Conservation (phyloP, 139 green algal genomes). For the Chlamydomonas applanata region DNA sequence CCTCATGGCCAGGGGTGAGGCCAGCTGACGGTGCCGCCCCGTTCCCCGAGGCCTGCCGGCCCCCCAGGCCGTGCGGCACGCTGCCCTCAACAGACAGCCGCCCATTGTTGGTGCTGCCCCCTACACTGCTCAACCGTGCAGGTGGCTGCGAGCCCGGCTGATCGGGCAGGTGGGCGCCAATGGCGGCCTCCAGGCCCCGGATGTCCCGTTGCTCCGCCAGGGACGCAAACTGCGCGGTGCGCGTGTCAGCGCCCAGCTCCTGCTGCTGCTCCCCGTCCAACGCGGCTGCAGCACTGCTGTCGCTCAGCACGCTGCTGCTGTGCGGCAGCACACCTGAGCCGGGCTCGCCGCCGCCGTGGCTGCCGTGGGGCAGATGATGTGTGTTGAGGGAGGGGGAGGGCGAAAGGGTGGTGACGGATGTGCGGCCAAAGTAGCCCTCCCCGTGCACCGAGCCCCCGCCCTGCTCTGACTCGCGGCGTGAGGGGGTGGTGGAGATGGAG, state of each 20-base stretch:
- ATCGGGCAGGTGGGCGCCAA: slow-evolving; percentile 13
- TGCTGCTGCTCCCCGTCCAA: slow-evolving; percentile 13
- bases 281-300: background rate
- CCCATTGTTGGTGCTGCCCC: too few relatives aligned
- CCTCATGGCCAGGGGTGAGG: background rate
- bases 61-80: background rate
- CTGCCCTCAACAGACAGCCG: background rate
- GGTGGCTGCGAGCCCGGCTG: background rate
- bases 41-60: background rate
- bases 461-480: slow-evolving; percentile 3
- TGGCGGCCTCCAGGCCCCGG: slow-evolving; percentile 45
- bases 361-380: background rate
- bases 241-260: background rate
- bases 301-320: slow-evolving; percentile 1
- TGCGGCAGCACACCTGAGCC: background rate
- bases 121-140: background rate
- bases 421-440: background rate
- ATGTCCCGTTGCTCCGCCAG: slow-evolving; percentile 79
- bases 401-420: background rate
- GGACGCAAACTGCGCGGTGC: slow-evolving; percentile 62
- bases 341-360: too few relatives aligned
- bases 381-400: background rate
- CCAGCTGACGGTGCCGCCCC: background rate
- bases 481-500: slow-evolving; percentile 14
- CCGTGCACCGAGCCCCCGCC: background rate